These are phyloP conservation scores for Metschnikowia santaceciliae DNA, from an alignment of 805 yeast species.

Conservation along the genomic window DNA sequence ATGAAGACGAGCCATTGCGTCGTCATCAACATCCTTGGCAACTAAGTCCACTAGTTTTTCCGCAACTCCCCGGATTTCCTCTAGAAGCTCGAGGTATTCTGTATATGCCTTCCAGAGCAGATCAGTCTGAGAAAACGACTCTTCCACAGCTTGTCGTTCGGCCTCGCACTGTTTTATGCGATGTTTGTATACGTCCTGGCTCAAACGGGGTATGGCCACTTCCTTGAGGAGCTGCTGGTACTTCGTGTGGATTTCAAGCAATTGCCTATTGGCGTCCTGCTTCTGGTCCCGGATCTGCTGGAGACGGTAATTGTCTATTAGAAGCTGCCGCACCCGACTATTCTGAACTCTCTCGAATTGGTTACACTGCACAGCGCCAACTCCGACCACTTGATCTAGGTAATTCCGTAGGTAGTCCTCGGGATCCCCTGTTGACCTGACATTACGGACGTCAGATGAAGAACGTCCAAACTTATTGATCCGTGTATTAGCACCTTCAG, in stretches of 20 bases:
- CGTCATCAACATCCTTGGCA: conserved; percentile 6
- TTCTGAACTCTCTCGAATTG: conserved; percentile 11
- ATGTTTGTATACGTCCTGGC: conserved; percentile 17
- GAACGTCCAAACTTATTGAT: neutral
- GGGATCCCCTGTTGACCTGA: neutral
- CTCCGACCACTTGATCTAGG: conserved; percentile 17
- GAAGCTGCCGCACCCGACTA: conserved; percentile 21
- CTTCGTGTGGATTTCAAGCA: conserved; percentile 20
- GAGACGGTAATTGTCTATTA: conserved; percentile 27
- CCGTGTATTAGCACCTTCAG: neutral
- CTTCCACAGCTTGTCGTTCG: neutral
- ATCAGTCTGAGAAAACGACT: conserved; percentile 1
- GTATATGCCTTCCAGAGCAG: conserved; percentile 12
- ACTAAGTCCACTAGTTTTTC: conserved; percentile 4
- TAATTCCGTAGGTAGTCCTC: conserved; percentile 25
- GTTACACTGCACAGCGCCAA: conserved; percentile 3
- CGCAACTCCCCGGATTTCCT: conserved; percentile 2
- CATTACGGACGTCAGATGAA: neutral
- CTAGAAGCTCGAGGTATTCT: conserved; percentile 9
- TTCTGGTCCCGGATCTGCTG: conserved; percentile 18
- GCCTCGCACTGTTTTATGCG: conserved; percentile 3
- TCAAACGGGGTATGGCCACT: conserved; percentile 27
- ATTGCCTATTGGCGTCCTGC: conserved; percentile 20
- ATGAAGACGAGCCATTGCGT: conserved; percentile 9
- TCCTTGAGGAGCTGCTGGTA: conserved; percentile 30